Base-by-base conservation (phyloP, 2,329 filamentous ascomycete species). In the Pyrenochaeta sp. region DNA sequence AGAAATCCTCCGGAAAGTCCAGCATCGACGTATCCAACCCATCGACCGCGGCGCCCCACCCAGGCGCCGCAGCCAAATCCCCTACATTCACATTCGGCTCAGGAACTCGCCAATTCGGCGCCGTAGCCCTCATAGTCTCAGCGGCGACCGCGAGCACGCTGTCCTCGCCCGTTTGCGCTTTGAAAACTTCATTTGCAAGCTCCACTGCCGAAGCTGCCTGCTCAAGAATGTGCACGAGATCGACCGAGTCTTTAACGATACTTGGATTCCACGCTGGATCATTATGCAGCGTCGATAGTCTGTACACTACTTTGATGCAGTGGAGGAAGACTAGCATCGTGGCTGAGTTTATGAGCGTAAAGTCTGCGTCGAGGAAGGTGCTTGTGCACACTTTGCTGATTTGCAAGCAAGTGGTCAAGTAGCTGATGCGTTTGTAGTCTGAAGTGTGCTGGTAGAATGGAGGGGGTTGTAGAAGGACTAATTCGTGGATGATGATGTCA, bases 1-100 rank as follows among this genome's bases (percentile, higher is more conserved):
- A 59, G n/a, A 59, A 55, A 10, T 59, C 49, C 6, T 53, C 46
- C 7, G 49, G 32, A 6, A 59, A 55, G 7, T 61, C 58, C 26
- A 52, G 7, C 9, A 35, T 41, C 11, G 41, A 26, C 4, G 56
- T 3, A 17, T 56, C 52, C 14, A 45, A 11, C 2, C 29, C 30
- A 11, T 41, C 32, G 3, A n/a, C n/a, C n/a, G 41, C 38, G 1
- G 9, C 17, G 17, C 10, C 34, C 38, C 46, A 50, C 6, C 15
- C 22, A 5, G 31, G 29, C 5, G 13, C n/a, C 4, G 24, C 10
- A 6, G 23, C 3, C 13, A 14, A 11, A 15, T 22, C 34, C 9
- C 15, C 28, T 10, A 18, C n/a, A 8, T 8, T 18, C 1, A 24
- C 17, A 28, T 28, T 19, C 6, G 37, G 17, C 7, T 27, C 31